Evolutionary conservation across 1,284 basidiomycete genomes (phyloP), one percentile per base, ranked within the genome.

Genomic region (Cryptococcus sp.): DNA sequence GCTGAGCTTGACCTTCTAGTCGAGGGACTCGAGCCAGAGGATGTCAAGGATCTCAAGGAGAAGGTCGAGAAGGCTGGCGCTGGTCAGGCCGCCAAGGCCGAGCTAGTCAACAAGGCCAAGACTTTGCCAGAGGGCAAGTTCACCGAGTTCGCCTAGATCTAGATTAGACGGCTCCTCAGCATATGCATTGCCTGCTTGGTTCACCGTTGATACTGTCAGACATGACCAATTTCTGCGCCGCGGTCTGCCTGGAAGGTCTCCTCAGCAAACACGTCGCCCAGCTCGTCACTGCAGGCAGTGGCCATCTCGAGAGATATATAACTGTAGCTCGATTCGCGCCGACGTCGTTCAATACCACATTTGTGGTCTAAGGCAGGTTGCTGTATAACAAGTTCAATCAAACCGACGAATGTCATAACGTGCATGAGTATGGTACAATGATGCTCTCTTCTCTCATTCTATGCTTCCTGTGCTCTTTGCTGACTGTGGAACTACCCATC

Each of bases 1-100:
- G 74, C 71, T 59, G 80, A 81, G 62, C 75, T 82, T 57, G 81
- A 82, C 66, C 48, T 71, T 14, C 66, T 81, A 43, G 75, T 74
- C 56, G 75, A 77, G 42, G 67, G 76, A 23, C 70, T 80, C 51
- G 78, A 81, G 63, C 78, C 80, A 11, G 79, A 80, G 62, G 72
- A 78, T 49, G 74, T 81, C 49, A 77, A 72, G 53, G 76, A 73
- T 48, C 69, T 82, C 61, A 78, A 80, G 69, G 77, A 78, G 62
- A 73, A 77, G 56, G 72, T 78, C 46, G 78, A 80, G 52, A 76
- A 76, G 63, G 75, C 74, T 11, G 76, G 74, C 48, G 62, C 75
- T n/a, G 72, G 75, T 46, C 67, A 70, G 45, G 66, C 72, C 34
- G 73, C 70, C 55, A 76, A 76, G 67, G 69, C 56, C 21, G 70